Evolutionary conservation across 2,329 filamentous ascomycete genomes (phyloP).

Genomic region (Ceratocystis destructans): DNA sequence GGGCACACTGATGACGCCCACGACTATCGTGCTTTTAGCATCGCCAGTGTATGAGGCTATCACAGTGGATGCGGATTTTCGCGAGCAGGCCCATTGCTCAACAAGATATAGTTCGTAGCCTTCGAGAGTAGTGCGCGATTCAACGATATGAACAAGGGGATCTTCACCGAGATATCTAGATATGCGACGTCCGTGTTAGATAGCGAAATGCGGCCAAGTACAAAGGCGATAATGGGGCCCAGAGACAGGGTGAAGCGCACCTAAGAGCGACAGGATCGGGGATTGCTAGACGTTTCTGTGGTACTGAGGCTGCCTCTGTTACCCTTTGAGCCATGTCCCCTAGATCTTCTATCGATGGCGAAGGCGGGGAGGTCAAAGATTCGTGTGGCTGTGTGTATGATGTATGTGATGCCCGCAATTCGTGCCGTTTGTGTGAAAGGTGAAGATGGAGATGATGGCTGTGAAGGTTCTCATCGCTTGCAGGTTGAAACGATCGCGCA

Average conservation of each 20-base stretch:
- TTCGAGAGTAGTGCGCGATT: conserved; percentile 53
- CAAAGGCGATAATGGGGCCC: not conserved
- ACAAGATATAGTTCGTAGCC: conserved; percentile 92
- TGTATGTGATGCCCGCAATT: not conserved
- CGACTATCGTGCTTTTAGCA: conserved; percentile 59
- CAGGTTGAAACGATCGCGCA: not conserved
- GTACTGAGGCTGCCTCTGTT: conserved; percentile 17
- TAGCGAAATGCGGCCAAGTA: not conserved
- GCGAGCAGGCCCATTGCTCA: conserved; percentile 94
- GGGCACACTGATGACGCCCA: conserved; percentile 69
- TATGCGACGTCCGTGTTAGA: not conserved
- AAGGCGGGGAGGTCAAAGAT: conserved; percentile 10
- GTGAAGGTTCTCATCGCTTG: not conserved
- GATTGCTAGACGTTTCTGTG: conserved; percentile 29
- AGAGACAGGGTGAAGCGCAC: conserved; percentile 26
- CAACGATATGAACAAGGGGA: conserved; percentile 56
- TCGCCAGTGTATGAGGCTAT: conserved; percentile 92
- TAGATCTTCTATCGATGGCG: conserved; percentile 37
- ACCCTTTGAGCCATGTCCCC: conserved; percentile 24
- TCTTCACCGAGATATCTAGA: conserved; percentile 73
- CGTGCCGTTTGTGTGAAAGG: too few species aligned
- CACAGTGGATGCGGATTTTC: conserved; percentile 75
- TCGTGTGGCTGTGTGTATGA: conserved; percentile 12
- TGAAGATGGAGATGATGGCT: not conserved
- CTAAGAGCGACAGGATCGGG: conserved; percentile 45